Base-by-base conservation (phyloP, 2,329 filamentous ascomycete species). In the Cladophialophora psammophila region DNA sequence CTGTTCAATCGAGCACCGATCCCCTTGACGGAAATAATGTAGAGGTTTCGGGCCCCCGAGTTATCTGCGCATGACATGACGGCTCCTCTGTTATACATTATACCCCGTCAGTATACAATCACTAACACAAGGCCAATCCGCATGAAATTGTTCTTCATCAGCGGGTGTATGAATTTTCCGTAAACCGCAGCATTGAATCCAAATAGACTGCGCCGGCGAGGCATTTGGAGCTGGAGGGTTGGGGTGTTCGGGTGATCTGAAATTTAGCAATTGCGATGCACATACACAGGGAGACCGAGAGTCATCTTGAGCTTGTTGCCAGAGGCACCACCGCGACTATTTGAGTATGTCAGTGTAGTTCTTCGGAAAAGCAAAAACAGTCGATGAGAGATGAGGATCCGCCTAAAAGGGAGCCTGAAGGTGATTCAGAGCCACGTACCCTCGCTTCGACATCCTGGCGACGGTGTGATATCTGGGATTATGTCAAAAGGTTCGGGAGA, bases 301-400 rank as follows among this genome's bases (percentile, higher is more conserved):
- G 95, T 97, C 95, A 99, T 99, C 92, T 97, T 98, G 80, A 98
- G 92, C 92, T 99, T 99, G 92, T 96, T 96, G 90, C 95, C 95
- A 81, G 94, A 91, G 88, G 93, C 91, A 91, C 91, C 92, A 89
- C 93, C 86, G 80, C 87, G 85, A 82, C 86, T 87, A 32, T 57
- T 54, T 75, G 26, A 58, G 20, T 7, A 48, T 53, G 54, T 67
- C 42, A 62, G 63, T 40, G 32, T 34, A 40, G 13, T 35, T 60
- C 53, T 12, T 38, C 31, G 45, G 20, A 45, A n/a, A 31, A 38
- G 20, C 35, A 5, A n/a, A 15, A 35, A 32, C 26, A 26, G 12
- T 52, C 45, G 7, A 35, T 26, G n/a, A 35, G 4, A 12, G 2
- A 36, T 40, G 42, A 26, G 8, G 45, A n/a, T 36, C n/a, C 20